phyloP scores from a whole-genome alignment of 2,329 filamentous ascomycete genomes.

The Exophiala bonariae region DNA sequence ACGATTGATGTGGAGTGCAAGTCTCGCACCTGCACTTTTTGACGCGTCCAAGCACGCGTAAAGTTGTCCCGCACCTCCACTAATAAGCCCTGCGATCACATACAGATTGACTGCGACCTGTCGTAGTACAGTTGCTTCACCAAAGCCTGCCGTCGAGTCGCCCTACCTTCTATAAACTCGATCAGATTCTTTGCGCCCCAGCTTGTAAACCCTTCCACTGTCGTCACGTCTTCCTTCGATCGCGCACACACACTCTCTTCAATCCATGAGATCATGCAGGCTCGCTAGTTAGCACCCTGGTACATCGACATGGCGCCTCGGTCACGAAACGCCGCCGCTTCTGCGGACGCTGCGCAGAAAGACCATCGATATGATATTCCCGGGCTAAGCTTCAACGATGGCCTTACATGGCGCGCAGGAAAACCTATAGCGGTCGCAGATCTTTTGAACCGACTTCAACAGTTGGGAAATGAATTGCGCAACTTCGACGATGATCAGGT shows the following conservation, averaged over 20 bases:
- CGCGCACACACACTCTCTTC: no score
- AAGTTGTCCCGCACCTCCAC: no score
- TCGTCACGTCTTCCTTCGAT: no score
- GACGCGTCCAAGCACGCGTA: no score
- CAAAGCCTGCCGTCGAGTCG: no score
- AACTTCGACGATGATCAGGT: conserved; percentile 85
- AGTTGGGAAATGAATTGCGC: conserved; percentile 77
- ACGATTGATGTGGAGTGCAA: not conserved
- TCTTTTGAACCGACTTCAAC: conserved; percentile 76
- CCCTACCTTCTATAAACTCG: no score
- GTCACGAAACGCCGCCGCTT: conserved; percentile 14
- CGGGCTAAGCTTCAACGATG: conserved; percentile 74
- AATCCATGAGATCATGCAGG: conserved; percentile 2
- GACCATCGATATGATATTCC: conserved; percentile 24
- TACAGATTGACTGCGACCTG: no score
- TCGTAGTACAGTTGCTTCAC: no score
- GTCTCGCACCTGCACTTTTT: not conserved
- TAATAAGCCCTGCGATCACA: no score
- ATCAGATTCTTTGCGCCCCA: no score
- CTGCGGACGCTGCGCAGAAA: conserved; percentile 15
- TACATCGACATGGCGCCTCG: conserved; percentile 24
- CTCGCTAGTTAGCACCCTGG: conserved; percentile 8
- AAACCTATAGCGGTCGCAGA: conserved; percentile 83
- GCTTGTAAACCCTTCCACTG: no score
- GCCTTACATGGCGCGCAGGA: conserved; percentile 87